Evolutionary conservation across 148 eudicot genomes (phyloP).

Genomic region (Drosera capensis): DNA sequence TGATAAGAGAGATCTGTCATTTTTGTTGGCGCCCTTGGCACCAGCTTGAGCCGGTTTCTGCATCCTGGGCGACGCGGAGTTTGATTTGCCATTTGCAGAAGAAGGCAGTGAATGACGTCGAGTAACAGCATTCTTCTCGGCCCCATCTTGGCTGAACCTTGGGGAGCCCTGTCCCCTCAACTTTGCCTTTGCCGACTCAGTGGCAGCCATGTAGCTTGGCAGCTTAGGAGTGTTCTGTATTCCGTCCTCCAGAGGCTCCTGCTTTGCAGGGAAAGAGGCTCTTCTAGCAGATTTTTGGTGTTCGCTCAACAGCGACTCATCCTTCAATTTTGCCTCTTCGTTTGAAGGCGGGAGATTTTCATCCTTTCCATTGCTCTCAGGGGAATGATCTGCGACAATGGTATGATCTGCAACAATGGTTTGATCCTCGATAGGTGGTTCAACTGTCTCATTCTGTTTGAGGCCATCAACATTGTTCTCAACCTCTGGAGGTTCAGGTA

Average conservation of each 20-base stretch:
- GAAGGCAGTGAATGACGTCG: constrained; percentile 45
- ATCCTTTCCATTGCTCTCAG: constrained; percentile 15
- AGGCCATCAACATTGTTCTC: constrained; percentile 9
- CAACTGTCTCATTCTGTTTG: constrained; percentile 12
- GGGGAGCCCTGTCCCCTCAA: constrained; percentile 43
- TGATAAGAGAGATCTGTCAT: constrained; percentile 27
- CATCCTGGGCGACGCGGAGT: constrained; percentile 35
- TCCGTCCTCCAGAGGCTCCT: constrained; percentile 29
- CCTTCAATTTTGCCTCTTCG: constrained; percentile 19
- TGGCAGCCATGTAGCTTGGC: constrained; percentile 53
- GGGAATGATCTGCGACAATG: too few relatives aligned
- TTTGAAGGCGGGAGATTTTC: constrained; percentile 17
- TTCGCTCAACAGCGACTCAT: constrained; percentile 14
- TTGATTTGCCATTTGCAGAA: constrained; percentile 27
- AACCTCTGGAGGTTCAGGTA: constrained; percentile 13
- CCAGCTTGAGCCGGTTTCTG: constrained; percentile 25
- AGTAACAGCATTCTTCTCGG: constrained; percentile 22
- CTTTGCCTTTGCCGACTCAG: constrained; percentile 48
- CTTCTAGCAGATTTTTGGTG: constrained; percentile 27
- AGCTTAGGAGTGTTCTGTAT: constrained; percentile 23
- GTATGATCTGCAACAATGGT: constrained; percentile 10
- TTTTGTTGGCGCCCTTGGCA: constrained; percentile 31
- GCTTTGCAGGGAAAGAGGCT: constrained; percentile 34
- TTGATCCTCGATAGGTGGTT: constrained; percentile 16
- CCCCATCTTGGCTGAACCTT: constrained; percentile 21